These are phyloP conservation scores for Globisporangium recalcitrans DNA, from an alignment of 352 stramenopile species.

Conservation along the genomic window DNA sequence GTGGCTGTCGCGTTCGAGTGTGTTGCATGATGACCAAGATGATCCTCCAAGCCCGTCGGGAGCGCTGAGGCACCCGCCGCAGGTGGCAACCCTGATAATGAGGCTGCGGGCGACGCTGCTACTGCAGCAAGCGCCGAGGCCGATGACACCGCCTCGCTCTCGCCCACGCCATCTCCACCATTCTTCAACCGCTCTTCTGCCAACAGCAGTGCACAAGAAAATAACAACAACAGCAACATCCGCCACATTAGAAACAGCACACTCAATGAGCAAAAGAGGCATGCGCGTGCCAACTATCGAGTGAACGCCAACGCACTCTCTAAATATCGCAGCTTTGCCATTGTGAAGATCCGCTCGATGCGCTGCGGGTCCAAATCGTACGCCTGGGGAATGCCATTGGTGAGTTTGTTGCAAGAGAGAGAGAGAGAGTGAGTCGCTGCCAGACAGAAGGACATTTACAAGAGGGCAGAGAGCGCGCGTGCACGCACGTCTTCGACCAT, in stretches of 20 bases:
- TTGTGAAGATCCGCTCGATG: slow-evolving; percentile 40
- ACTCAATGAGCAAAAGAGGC: too few species aligned
- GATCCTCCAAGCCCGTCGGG: background rate
- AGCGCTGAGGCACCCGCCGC: background rate
- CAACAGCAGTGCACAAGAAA: background rate
- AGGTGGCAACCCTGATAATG: background rate
- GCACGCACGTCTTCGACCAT: slow-evolving; percentile 39
- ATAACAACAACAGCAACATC: background rate
- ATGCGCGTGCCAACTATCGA: too few species aligned
- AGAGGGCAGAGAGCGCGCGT: background rate
- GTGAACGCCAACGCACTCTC: slow-evolving; percentile 20
- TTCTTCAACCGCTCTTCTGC: slow-evolving; percentile 2
- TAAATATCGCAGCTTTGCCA: slow-evolving; percentile 40
- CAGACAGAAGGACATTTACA: background rate
- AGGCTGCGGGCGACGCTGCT: background rate
- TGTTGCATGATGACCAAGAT: background rate
- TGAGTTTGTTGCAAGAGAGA: background rate
- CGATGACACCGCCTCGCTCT: slow-evolving; percentile 2
- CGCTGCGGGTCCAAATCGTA: slow-evolving; percentile 47
- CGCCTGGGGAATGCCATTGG: slow-evolving; percentile 23
- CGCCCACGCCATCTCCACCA: background rate
- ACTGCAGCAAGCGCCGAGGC: slow-evolving; percentile 5
- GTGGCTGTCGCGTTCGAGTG: background rate
- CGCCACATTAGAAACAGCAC: background rate
- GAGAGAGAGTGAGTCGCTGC: background rate